phyloP scores from a whole-genome alignment of 2,329 filamentous ascomycete genomes.

The Exutisphaerella laricina region DNA sequence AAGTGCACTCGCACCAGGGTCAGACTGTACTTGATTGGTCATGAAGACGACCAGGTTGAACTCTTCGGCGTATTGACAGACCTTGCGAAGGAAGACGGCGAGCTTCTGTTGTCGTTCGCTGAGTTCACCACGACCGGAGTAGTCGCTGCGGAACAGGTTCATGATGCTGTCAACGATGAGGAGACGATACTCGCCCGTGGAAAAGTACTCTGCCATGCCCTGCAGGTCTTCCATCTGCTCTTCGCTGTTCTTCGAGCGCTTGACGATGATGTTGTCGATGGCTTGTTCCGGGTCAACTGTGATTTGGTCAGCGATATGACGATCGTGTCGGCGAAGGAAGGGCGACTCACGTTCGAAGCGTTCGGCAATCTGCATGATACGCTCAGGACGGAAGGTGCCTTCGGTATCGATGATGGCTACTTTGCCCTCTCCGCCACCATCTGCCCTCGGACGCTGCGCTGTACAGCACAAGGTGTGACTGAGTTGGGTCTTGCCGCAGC shows the following conservation, averaged over 20 bases:
- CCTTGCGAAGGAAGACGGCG: constrained; percentile 58
- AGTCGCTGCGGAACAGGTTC: constrained; percentile 64
- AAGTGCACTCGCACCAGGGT: constrained; percentile 62
- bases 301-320: constrained; percentile 7
- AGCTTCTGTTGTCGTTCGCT: constrained; percentile 64
- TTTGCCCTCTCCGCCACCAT: constrained; percentile 63
- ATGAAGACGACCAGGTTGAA: constrained; percentile 62
- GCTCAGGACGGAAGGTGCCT: constrained; percentile 62
- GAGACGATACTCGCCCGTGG: constrained; percentile 58
- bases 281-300: constrained; percentile 51
- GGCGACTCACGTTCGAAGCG: constrained; percentile 48
- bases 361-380: constrained; percentile 62
- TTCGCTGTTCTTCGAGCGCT: constrained; percentile 61
- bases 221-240: constrained; percentile 60
- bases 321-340: not conserved
- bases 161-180: constrained; percentile 66
- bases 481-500: constrained; percentile 65
- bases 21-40: constrained; percentile 68
- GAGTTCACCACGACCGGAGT: constrained; percentile 60
- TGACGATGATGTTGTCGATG: constrained; percentile 63
- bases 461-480: constrained; percentile 64
- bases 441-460: constrained; percentile 50
- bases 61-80: constrained; percentile 63
- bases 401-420: constrained; percentile 65
- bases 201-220: constrained; percentile 55